Evolutionary conservation across 225 moss, liverwort and hornwort genomes (phyloP).

Genomic region (Physcomitrium patens): DNA sequence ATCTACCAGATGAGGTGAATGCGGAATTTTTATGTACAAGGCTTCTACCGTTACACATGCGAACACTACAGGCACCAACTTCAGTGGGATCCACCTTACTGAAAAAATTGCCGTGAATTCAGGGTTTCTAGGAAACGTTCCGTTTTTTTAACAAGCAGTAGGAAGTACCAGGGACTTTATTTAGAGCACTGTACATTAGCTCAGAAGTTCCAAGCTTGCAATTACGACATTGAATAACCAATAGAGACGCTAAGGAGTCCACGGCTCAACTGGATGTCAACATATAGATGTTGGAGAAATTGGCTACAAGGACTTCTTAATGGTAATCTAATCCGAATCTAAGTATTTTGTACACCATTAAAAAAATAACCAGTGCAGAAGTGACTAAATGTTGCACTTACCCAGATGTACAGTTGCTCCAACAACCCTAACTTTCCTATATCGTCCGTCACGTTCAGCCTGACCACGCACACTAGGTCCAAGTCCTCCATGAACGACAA

Average conservation of each 20-base stretch:
- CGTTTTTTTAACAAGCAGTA: conserved; percentile 27
- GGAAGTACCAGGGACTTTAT: conserved; percentile 17
- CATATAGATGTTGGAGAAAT: too few species aligned
- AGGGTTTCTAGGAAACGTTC: conserved; percentile 20
- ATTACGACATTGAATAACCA: conserved; percentile 9
- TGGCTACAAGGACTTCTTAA: too few species aligned
- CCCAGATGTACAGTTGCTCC: conserved; percentile 82
- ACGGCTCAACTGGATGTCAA: not conserved
- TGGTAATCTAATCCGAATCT: too few species aligned
- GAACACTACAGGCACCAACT: conserved; percentile 54
- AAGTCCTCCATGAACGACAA: conserved; percentile 74
- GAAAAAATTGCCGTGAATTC: conserved; percentile 19
- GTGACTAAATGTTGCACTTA: conserved; percentile 28
- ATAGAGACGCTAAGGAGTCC: not conserved
- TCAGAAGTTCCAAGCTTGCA: conserved; percentile 13
- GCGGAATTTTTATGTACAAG: too few species aligned
- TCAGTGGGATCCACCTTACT: conserved; percentile 28
- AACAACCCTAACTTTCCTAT: conserved; percentile 64
- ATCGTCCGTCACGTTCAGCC: conserved; percentile 66
- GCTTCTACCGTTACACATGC: conserved; percentile 72
- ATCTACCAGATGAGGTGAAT: too few species aligned
- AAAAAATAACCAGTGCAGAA: not conserved
- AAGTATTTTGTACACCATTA: too few species aligned
- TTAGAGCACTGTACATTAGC: not conserved
- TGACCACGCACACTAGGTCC: conserved; percentile 53